Evolutionary conservation across 2,329 filamentous ascomycete species (phyloP).

Genomic region (Fusarium sororula): DNA sequence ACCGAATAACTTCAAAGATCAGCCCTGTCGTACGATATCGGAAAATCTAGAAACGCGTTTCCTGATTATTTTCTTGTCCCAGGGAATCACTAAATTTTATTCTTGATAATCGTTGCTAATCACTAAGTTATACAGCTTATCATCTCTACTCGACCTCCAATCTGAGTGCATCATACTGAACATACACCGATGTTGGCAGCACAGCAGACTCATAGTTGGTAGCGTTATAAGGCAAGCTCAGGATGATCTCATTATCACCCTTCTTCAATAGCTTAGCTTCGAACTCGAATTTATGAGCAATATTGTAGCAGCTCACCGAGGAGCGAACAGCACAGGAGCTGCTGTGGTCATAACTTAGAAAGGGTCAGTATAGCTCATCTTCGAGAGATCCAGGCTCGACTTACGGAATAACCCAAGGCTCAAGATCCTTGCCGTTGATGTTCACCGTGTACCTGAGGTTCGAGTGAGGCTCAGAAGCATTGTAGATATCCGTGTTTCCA

Average conservation of each 20-base stretch:
- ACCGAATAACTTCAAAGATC: not conserved
- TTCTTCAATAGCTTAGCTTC: constrained; percentile 57
- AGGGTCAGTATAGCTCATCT: not conserved
- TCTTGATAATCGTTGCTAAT: not conserved
- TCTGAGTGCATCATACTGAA: constrained; percentile 72
- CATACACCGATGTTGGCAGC: constrained; percentile 63
- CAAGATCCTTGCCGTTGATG: constrained; percentile 53
- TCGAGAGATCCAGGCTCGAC: not conserved
- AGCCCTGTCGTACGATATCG: constrained; percentile 18
- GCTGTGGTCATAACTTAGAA: constrained; percentile 37
- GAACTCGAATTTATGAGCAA: constrained; percentile 68
- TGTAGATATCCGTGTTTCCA: constrained; percentile 68
- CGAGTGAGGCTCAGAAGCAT: constrained; percentile 60
- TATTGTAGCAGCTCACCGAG: constrained; percentile 69
- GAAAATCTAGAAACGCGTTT: not conserved
- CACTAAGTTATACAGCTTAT: not conserved
- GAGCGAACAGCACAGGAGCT: constrained; percentile 68
- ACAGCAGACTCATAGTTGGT: constrained; percentile 68
- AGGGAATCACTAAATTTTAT: not conserved
- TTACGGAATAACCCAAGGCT: constrained; percentile 67
- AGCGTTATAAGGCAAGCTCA: constrained; percentile 68
- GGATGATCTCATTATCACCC: constrained; percentile 63
- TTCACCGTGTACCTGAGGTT: constrained; percentile 60
- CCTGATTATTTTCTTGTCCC: constrained; percentile 7
- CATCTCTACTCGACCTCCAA: constrained; percentile 58